Conservation (phyloP, 2,329 filamentous ascomycete species). For the Neofusicoccum laricinum region DNA sequence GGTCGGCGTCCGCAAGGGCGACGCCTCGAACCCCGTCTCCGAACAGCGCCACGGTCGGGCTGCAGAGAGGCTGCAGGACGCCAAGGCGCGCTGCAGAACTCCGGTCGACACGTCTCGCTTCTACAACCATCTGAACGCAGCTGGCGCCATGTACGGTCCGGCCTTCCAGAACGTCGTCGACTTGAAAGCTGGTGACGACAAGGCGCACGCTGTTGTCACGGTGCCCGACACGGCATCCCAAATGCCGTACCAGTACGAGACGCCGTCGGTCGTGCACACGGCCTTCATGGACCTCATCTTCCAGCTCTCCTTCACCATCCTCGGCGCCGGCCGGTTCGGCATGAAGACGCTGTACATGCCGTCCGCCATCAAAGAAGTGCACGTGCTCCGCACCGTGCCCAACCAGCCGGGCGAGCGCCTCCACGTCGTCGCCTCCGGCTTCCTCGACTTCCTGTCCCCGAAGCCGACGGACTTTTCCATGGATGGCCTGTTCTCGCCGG, state of each 20-base stretch:
- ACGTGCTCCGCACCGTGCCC: neutral
- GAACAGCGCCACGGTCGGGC: neutral
- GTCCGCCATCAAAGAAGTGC: neutral
- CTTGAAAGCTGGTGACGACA: neutral
- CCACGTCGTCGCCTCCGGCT: neutral
- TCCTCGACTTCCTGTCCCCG: neutral
- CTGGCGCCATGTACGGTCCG: conserved; percentile 13
- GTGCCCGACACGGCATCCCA: conserved; percentile 4
- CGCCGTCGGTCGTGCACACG: conserved; percentile 10
- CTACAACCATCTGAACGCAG: neutral
- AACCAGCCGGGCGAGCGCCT: neutral
- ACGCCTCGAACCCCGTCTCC: neutral
- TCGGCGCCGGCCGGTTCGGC: conserved; percentile 1
- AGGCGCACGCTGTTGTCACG: neutral
- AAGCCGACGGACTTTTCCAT: neutral
- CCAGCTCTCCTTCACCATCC: conserved; percentile 13
- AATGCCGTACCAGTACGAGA: conserved; percentile 12
- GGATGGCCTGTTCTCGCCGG: neutral
- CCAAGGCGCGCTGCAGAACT: neutral
- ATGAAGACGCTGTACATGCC: conserved; percentile 15
- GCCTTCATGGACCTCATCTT: conserved; percentile 13
- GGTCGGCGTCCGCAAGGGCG: conserved; percentile 4
- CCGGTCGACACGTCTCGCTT: neutral
- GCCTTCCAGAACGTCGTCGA: conserved; percentile 7
- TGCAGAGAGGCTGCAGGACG: neutral